A percentile compares a stretch with the other conserved stretches of the same genome.
These are phyloP conservation scores for Moesziomyces globuligerus DNA, from an alignment of 1,284 basidiomycete genomes.

Conservation along the genomic window DNA sequence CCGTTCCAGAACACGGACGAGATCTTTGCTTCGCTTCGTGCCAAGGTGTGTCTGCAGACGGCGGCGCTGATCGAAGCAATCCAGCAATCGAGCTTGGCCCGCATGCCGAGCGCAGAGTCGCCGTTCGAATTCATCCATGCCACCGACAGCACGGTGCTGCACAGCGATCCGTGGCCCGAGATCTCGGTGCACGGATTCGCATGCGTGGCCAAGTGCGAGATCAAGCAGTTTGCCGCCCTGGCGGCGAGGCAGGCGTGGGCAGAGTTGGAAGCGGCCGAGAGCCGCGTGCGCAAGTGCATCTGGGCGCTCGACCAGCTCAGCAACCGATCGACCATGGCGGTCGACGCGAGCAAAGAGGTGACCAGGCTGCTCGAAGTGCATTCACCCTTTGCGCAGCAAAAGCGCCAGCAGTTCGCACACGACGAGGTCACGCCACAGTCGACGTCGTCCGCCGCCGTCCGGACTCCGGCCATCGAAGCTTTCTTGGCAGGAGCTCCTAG, in stretches of 20 bases:
- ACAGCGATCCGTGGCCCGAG: slow-evolving; percentile 44
- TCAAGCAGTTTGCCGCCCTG: slow-evolving; percentile 13
- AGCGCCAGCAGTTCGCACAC: slow-evolving; percentile 5
- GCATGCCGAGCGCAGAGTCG: background rate
- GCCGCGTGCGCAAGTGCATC: slow-evolving; percentile 32
- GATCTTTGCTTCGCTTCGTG: slow-evolving; percentile 19
- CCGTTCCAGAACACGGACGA: slow-evolving; percentile 28
- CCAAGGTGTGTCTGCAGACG: slow-evolving; percentile 29
- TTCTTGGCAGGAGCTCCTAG: background rate
- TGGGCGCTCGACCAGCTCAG: slow-evolving; percentile 43
- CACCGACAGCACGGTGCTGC: slow-evolving; percentile 25
- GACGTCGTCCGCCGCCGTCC: background rate
- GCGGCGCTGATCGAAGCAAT: slow-evolving; percentile 38
- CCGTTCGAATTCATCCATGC: slow-evolving; percentile 30
- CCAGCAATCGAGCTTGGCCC: slow-evolving; percentile 18
- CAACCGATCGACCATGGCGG: slow-evolving; percentile 30
- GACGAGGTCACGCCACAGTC: background rate
- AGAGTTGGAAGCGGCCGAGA: slow-evolving; percentile 22
- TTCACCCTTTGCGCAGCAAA: slow-evolving; percentile 18
- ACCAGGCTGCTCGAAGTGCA: slow-evolving; percentile 16
- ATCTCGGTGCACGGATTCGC: slow-evolving; percentile 29
- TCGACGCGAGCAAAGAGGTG: slow-evolving; percentile 25
- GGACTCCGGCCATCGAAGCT: background rate
- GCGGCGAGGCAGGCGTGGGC: slow-evolving; percentile 15
- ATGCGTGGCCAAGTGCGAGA: slow-evolving; percentile 36